Base-by-base conservation (phyloP, 352 stramenopile species). In the Pythium angustatum region DNA sequence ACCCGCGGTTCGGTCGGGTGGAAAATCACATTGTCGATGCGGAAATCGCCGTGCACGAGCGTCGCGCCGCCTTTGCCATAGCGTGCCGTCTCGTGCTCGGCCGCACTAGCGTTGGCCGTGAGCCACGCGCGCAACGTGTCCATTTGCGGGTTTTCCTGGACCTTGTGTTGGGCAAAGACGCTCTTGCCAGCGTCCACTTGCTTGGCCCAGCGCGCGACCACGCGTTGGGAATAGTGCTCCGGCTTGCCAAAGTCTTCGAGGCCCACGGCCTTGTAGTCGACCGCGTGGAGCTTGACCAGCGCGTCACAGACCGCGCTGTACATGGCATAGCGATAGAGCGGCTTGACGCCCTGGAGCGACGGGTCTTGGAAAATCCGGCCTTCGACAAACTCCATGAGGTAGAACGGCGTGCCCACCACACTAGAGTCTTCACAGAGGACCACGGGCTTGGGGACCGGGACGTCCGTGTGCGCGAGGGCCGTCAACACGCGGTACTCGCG, bases 11-110 rank as follows among this genome's bases (percentile, higher is more conserved):
- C 81, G 15, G 85, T 94, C 17, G 85, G 82, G 68, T 96, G 85
- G 72, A 91, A 92, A 61, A 93, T 91, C 58, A 90, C 62, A 64
- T 96, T 96, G 67, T 96, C 88, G 26, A 96, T 81, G 41, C 83
- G 85, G 74, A 93, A 96, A 69, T 96, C 88, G 55, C 88, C 88
- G 64, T 96, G 88, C 14, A 96, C 85, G 47, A 96, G 82, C 41
- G 73, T 69, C 2, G 71, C 55, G 50, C n/a, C n/a, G n/a, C 53
- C 48, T 14, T 62, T 65, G 55, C 52, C 59, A 30, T 36, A 52
- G 5, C 19, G 14, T 17, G 64, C 56, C 11, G 70, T 87, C 27
- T 86, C 81, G 43, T 72, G 65, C 26, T 88, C 79, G 4, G 80
- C 80, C 5, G 66, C 65, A 19, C 84, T 76, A 17, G 79, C 81